phyloP scores from a whole-genome alignment of 2,329 filamentous ascomycete genomes.

The Fusarium tuaranense region DNA sequence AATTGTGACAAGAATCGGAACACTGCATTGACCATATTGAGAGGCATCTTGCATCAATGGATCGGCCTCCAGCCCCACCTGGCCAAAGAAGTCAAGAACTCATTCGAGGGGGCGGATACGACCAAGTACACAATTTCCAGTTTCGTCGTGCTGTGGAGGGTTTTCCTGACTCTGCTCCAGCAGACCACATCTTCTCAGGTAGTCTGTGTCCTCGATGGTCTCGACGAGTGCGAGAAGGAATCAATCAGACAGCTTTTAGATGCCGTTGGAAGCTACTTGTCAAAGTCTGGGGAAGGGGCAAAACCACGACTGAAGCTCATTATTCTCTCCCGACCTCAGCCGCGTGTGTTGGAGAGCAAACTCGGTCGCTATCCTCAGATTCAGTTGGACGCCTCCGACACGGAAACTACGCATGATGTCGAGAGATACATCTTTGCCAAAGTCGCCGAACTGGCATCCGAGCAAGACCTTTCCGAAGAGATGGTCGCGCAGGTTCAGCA shows the following conservation, averaged over 20 bases:
- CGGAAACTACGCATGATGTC: background rate
- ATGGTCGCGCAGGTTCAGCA: background rate
- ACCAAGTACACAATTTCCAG: background rate
- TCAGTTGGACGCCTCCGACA: background rate
- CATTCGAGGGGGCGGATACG: background rate
- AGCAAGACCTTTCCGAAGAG: background rate
- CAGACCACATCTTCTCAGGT: background rate
- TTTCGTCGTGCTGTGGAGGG: background rate
- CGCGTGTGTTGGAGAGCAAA: background rate
- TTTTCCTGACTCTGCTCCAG: background rate
- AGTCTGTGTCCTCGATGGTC: background rate
- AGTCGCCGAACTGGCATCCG: background rate
- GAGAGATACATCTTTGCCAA: background rate
- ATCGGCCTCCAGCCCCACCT: background rate
- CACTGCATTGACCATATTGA: background rate
- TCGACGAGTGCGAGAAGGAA: constrained; percentile 8
- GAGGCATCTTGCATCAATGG: constrained; percentile 10
- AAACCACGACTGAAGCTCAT: background rate
- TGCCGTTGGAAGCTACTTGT: background rate
- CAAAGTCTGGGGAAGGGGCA: background rate
- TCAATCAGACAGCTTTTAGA: background rate
- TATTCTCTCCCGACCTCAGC: background rate
- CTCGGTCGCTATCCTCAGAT: background rate
- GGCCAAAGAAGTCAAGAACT: background rate
- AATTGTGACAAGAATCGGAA: background rate